phyloP scores from a whole-genome alignment of 768 basidiomycete genomes.

The Boletus rufocinnamomeus region DNA sequence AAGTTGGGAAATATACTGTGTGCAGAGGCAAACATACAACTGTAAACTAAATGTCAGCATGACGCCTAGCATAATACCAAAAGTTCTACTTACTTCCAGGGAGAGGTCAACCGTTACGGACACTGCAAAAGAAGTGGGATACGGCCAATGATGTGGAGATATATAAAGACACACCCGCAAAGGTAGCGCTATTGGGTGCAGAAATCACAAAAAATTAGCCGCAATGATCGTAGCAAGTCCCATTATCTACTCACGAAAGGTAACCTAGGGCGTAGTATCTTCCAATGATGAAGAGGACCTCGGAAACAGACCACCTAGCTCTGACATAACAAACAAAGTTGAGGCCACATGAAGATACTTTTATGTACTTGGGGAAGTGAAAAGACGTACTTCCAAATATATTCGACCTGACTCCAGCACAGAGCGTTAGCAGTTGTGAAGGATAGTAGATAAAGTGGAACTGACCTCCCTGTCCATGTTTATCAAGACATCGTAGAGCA shows the following conservation, averaged over 20 bases:
- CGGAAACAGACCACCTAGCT: background rate
- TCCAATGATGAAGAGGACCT: constrained; percentile 1
- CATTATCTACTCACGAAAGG: background rate
- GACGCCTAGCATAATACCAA: background rate
- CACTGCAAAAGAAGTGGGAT: background rate
- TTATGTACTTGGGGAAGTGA: background rate
- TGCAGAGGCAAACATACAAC: too few relatives aligned
- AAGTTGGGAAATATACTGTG: too few relatives aligned
- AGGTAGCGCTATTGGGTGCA: background rate
- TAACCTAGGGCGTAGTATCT: constrained; percentile 3
- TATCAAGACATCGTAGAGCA: background rate
- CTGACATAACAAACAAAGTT: background rate
- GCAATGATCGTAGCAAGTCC: background rate
- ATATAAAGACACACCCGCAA: background rate
- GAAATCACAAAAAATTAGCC: background rate
- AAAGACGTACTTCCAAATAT: background rate
- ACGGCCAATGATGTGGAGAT: too few relatives aligned
- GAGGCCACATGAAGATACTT: background rate
- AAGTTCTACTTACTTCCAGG: background rate
- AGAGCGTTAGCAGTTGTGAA: background rate
- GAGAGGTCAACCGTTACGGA: background rate
- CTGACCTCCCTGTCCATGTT: background rate
- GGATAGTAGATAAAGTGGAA: background rate
- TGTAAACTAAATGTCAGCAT: background rate
- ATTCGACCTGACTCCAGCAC: background rate